Evolutionary conservation across 768 basidiomycete genomes (phyloP), one percentile per base, ranked within the genome.

Genomic region (Hemileccinum impolitum): DNA sequence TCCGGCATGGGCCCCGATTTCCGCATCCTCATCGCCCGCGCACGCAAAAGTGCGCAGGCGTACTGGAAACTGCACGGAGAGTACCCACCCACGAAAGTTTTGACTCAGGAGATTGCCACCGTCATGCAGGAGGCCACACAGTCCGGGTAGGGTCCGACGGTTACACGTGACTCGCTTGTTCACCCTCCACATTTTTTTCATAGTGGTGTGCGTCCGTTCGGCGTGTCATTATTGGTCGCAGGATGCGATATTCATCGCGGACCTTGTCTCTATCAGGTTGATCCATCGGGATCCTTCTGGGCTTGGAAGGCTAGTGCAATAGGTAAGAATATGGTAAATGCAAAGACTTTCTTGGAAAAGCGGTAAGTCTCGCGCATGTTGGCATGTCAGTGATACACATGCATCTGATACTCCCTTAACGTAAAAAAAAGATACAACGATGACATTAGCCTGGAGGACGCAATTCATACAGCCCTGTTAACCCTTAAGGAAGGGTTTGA

Each of bases 281-380:
- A 99, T 73, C 96, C 96, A 35, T 96, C 94, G 32, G 96, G 96
- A 47, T 93, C 92, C 28, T 99, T 91, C 73, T 99, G 96, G 96
- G 95, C 96, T 26, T 99, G 96, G 96, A 99, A 99, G 68, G 96
- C 96, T 8, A 95, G 93, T 65, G 96, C 96, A 11, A 99, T 98
- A 60, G 96, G 96, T 35, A 99, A 99, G 75, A 98, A 98, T 71
- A 97, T 98, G 93, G 84, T 94, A 39, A 99, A 99, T 61, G 96
- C 94, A 31, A 99, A 99, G 73, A 99, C 96, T 8, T 99, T 99
- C 72, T 71, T 99, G 57, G 96, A 99, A 72, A 99, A 99, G 72
- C 84, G 96, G 92, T 94, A 58, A 62, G 84, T 71, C 45, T 56
- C 52, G 48, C 41, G 53, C 61, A 56, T 56, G 57, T 53, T 60